phyloP scores from a whole-genome alignment of 1,139 yeast species.

The Groenewaldozyma sp. region DNA sequence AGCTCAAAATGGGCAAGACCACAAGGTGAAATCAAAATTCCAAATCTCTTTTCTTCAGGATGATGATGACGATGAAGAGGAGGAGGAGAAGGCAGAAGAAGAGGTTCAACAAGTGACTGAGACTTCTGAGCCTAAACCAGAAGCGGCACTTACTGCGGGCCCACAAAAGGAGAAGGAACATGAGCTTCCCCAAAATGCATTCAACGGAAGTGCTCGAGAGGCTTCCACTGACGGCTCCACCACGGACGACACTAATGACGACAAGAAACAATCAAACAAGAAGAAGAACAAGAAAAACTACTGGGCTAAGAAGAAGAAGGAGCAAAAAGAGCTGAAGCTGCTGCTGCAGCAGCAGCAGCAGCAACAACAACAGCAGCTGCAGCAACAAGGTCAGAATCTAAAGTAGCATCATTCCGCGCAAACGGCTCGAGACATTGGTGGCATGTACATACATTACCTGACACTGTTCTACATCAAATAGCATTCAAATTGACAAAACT shows the following conservation, averaged over 20 bases:
- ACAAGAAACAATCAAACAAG: not conserved
- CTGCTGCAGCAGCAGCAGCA: constrained; percentile 2
- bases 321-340: constrained; percentile 3
- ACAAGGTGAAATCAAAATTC: constrained; percentile 9
- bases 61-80: constrained; percentile 9
- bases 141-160: not conserved
- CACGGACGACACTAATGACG: constrained; percentile 1
- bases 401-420: not conserved
- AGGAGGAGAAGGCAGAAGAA: not conserved
- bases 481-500: too few species aligned
- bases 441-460: too few species aligned
- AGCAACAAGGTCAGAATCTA: not conserved
- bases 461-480: too few species aligned
- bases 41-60: constrained; percentile 20
- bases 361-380: not conserved
- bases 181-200: not conserved
- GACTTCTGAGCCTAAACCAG: not conserved
- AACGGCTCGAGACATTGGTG: not conserved
- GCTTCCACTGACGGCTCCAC: constrained; percentile 1
- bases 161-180: not conserved
- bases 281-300: not conserved
- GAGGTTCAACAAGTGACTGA: not conserved
- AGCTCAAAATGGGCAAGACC: constrained; percentile 4
- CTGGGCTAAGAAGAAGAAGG: constrained; percentile 4
- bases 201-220: constrained; percentile 1